These are phyloP conservation scores for Striga hermonthica DNA, from an alignment of 305 asterid species.

Conservation along the genomic window DNA sequence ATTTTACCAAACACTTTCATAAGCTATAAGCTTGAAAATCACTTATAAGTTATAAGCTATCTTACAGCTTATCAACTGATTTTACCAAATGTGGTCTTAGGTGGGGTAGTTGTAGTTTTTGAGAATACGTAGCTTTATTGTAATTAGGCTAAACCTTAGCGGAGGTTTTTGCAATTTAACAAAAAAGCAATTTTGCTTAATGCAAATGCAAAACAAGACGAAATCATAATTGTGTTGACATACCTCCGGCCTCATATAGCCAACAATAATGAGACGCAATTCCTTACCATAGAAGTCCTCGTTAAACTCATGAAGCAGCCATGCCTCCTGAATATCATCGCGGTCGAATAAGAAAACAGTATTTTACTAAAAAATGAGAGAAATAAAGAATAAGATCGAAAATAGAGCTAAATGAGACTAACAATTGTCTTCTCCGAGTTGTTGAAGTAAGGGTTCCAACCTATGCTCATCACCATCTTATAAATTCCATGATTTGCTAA, in stretches of 20 bases:
- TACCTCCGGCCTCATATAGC: constrained; percentile 90
- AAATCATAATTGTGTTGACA: neutral
- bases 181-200: neutral
- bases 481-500: constrained; percentile 59
- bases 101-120: neutral
- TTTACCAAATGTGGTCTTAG: no score
- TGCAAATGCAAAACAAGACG: neutral
- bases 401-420: constrained; percentile 23
- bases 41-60: no score
- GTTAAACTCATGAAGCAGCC: constrained; percentile 86
- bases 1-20: no score
- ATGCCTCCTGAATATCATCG: constrained; percentile 66
- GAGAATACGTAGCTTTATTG: no score
- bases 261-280: constrained; percentile 69
- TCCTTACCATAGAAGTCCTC: constrained; percentile 86
- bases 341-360: constrained; percentile 19
- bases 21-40: no score
- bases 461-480: constrained; percentile 95
- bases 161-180: neutral
- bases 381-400: neutral
- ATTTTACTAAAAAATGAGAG: neutral
- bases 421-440: constrained; percentile 90
- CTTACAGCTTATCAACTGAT: no score
- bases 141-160: neutral
- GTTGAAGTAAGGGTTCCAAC: constrained; percentile 92